Conservation (phyloP, 495 filamentous ascomycete species). For the Apodospora peruviana region DNA sequence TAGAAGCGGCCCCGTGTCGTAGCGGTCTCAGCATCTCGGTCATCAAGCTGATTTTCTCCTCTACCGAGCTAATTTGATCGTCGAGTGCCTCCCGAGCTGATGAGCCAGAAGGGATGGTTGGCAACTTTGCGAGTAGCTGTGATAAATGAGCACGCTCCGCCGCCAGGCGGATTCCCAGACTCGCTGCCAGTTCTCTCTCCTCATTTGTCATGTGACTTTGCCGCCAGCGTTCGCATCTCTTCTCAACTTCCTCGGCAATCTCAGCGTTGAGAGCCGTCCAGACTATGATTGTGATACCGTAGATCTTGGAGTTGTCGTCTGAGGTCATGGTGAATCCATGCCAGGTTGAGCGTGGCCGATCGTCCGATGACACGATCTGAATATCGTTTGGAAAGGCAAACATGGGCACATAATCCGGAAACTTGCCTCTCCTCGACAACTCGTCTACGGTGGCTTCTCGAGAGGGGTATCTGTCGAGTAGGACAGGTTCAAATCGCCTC, state of each 20-base stretch:
- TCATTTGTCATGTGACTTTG: slow-evolving; percentile 93
- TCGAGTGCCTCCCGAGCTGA: slow-evolving; percentile 76
- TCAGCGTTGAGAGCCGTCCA: slow-evolving; percentile 83
- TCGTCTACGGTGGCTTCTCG: slow-evolving; percentile 74
- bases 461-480: slow-evolving; percentile 89
- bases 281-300: slow-evolving; percentile 85
- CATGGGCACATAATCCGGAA: slow-evolving; percentile 98
- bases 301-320: slow-evolving; percentile 82
- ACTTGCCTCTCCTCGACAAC: slow-evolving; percentile 70
- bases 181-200: slow-evolving; percentile 88
- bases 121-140: slow-evolving; percentile 75
- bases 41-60: slow-evolving; percentile 97
- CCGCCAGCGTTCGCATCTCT: slow-evolving; percentile 88
- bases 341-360: slow-evolving; percentile 90
- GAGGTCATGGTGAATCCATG: slow-evolving; percentile 98
- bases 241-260: slow-evolving; percentile 83
- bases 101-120: slow-evolving; percentile 72
- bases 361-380: slow-evolving; percentile 90
- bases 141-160: slow-evolving; percentile 85
- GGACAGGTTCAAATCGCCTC: slow-evolving; percentile 86
- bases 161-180: slow-evolving; percentile 86
- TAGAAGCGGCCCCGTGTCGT: slow-evolving; percentile 87
- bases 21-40: slow-evolving; percentile 90
- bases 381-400: slow-evolving; percentile 98
- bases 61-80: slow-evolving; percentile 89